Conservation (phyloP, 768 basidiomycete genomes). For the Tulasnella sp. region DNA sequence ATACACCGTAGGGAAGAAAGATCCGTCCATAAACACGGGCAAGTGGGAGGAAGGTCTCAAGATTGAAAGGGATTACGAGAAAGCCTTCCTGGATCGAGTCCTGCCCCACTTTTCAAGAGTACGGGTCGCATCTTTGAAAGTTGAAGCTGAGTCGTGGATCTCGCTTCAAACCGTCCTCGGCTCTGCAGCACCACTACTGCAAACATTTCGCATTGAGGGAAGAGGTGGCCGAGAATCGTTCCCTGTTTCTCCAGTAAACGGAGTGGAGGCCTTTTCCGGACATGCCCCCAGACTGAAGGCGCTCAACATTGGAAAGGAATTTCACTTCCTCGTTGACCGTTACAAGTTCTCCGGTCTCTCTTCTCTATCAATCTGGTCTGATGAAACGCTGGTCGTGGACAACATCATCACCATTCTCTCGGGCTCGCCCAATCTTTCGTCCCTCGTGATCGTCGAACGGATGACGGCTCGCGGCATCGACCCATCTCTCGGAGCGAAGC, state of each 20-base stretch:
- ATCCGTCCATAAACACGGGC: not conserved
- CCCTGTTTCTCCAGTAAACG: not conserved
- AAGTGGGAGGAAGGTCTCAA: not conserved
- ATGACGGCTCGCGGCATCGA: not conserved
- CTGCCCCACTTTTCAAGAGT: not conserved
- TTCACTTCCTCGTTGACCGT: not conserved
- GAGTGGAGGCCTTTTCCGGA: not conserved
- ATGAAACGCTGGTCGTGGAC: not conserved
- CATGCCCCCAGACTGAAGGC: not conserved
- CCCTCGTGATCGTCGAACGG: not conserved
- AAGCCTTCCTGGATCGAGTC: not conserved
- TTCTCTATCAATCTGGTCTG: not conserved
- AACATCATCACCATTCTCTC: not conserved
- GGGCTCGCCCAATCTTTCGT: not conserved
- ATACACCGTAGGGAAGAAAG: not conserved
- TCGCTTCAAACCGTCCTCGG: not conserved
- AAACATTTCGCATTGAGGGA: not conserved
- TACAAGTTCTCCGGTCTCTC: not conserved
- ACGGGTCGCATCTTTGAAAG: not conserved
- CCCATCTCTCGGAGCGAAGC: not conserved
- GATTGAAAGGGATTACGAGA: not conserved
- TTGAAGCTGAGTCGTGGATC: not conserved
- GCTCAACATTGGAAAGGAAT: not conserved
- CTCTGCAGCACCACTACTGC: not conserved
- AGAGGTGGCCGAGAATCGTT: not conserved